Base-by-base conservation (phyloP, 2,329 filamentous ascomycete genomes). In the Exophiala dermatitidis region DNA sequence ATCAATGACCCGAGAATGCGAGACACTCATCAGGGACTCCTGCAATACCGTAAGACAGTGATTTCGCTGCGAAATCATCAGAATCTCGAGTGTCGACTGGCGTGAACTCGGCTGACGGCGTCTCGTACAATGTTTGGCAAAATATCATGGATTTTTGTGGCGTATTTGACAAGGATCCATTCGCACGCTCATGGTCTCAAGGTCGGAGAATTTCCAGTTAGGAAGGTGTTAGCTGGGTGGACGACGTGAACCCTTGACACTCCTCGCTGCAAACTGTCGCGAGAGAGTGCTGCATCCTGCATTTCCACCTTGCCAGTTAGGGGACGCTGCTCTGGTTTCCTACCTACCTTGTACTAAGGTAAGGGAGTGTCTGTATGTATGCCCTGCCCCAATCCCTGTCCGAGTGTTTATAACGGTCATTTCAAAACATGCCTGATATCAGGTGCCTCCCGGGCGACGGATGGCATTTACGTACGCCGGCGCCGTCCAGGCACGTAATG, bases 181-280 rank as follows among this genome's bases (percentile, higher is more conserved):
- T 19, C 19, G 19, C 19, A 19, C 19, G 19, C 19, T 19, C 19
- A 19, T 19, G 8, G 40, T 12, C 33, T 34, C 10, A 41, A 32
- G 4, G 40, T 31, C 49, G 53, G 50, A 50, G 50, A 52, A 53
- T 52, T 53, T 53, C 31, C 34, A 30, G 7, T 26, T 43, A n/a
- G 29, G 42, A 3, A 32, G 28, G 28, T 45, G 28, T n/a, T 45
- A 31, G 5, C 7, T 31, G 19, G 19, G 30, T 45, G 42, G 42
- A 26, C 3, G 42, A 45, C 3, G 28, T 30, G 30, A 28, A 45
- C 42, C 42, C 38, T 41, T 10, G 28, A 32, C 6, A 36, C n/a
- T 36, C 32, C 5, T 45, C 42, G 42, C 34, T 29, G 31, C 29
- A 50, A 48, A 43, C 50, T 46, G 47, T 19, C 42, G 50, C 40